A percentile compares a stretch with the other conserved stretches of the same genome.
These are phyloP conservation scores for Arthroderma uncinatum DNA, from an alignment of 2,329 filamentous ascomycete species.

Conservation along the genomic window DNA sequence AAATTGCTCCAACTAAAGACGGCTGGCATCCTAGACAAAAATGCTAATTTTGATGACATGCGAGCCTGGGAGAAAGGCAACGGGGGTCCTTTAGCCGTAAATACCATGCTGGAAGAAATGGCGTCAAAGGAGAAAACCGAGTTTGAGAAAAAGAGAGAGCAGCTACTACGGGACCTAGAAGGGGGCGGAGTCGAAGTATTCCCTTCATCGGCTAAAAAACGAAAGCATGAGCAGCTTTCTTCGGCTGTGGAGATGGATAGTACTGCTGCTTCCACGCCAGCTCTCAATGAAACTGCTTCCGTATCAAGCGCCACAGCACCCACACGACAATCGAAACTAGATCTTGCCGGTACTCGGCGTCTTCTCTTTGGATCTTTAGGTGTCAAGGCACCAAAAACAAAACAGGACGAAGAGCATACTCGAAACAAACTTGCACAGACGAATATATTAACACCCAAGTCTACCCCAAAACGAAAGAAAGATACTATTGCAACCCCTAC, in stretches of 20 bases:
- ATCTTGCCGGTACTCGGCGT: slow-evolving; percentile 53
- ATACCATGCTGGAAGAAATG: slow-evolving; percentile 11
- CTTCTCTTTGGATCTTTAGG: slow-evolving; percentile 64
- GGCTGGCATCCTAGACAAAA: slow-evolving; percentile 40
- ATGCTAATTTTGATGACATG: slow-evolving; percentile 43
- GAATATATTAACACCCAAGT: slow-evolving; percentile 29
- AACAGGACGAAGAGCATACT: slow-evolving; percentile 55
- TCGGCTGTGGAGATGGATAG: neutral
- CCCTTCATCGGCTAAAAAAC: slow-evolving; percentile 22
- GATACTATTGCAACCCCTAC: slow-evolving; percentile 16
- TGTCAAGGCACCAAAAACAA: slow-evolving; percentile 55
- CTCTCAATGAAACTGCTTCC: neutral
- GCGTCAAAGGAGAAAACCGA: slow-evolving; percentile 25
- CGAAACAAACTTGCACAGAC: slow-evolving; percentile 49
- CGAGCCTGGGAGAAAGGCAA: slow-evolving; percentile 23
- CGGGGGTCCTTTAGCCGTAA: neutral
- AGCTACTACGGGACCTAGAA: slow-evolving; percentile 42
- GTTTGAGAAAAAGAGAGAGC: slow-evolving; percentile 42
- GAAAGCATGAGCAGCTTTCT: slow-evolving; percentile 16
- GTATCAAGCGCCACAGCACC: slow-evolving; percentile 4
- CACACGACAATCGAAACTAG: slow-evolving; percentile 36
- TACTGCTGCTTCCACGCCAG: slow-evolving; percentile 6
- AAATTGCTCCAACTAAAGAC: slow-evolving; percentile 43
- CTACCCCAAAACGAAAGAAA: slow-evolving; percentile 21
- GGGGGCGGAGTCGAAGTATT: slow-evolving; percentile 43